Conservation (phyloP, 1,284 basidiomycete genomes). For the Sutorius eximius region DNA sequence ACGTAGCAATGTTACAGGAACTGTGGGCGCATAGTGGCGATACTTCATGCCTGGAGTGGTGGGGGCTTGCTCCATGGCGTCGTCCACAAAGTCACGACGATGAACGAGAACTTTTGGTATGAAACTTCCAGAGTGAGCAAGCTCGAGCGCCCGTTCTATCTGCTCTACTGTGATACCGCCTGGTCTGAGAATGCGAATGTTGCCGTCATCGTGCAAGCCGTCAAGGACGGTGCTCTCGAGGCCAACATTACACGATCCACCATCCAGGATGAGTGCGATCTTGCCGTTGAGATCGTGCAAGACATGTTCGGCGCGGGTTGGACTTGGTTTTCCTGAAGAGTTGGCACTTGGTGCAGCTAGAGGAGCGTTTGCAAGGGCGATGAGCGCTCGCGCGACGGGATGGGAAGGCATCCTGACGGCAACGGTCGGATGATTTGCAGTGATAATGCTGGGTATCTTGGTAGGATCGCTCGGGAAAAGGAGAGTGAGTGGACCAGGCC, state of each 20-base stretch:
- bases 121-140: conserved; percentile 39
- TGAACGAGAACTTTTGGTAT: conserved; percentile 70
- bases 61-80: conserved; percentile 68
- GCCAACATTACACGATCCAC: conserved; percentile 89
- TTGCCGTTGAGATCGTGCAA: conserved; percentile 74
- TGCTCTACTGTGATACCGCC: conserved; percentile 94
- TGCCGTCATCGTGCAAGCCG: conserved; percentile 70
- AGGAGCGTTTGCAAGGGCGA: conserved; percentile 72
- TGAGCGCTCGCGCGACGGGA: conserved; percentile 88
- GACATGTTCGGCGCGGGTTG: conserved; percentile 91
- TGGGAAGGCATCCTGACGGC: conserved; percentile 95
- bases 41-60: conserved; percentile 99
- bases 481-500: conserved; percentile 94
- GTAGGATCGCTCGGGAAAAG: conserved; percentile 77
- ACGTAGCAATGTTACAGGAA: conserved; percentile 77
- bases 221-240: conserved; percentile 97
- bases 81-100: conserved; percentile 69
- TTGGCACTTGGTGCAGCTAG: conserved; percentile 97
- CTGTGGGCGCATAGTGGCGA: conserved; percentile 90
- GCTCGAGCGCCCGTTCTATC: conserved; percentile 60
- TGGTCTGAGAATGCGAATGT: conserved; percentile 83
- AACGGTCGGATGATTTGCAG: conserved; percentile 80
- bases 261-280: conserved; percentile 84
- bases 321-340: conserved; percentile 90
- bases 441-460: conserved; percentile 65